phyloP scores from a whole-genome alignment of 441 rosid genomes.

The Pelargonium australe region DNA sequence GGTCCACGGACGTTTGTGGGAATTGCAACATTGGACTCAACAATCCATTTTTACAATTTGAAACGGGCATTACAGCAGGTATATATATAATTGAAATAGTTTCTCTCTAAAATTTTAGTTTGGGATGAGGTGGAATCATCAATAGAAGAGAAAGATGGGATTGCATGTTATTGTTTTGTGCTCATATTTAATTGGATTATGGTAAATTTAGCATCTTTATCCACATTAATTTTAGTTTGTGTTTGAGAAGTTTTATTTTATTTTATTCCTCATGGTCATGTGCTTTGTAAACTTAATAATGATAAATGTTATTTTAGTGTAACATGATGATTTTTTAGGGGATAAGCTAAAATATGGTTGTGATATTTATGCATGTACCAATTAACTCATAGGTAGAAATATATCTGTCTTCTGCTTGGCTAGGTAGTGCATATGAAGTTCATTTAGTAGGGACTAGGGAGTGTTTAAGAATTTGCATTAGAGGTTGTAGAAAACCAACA shows the following conservation, averaged over 20 bases:
- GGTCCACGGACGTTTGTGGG: constrained; percentile 83
- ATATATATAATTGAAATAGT: neutral
- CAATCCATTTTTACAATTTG: constrained; percentile 77
- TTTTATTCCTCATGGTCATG: too few relatives aligned
- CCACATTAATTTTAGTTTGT: neutral
- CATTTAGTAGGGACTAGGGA: too few relatives aligned
- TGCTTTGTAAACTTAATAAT: neutral
- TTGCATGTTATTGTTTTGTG: neutral
- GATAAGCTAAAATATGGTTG: too few relatives aligned
- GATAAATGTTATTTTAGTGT: neutral
- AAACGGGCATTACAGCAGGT: constrained; percentile 62
- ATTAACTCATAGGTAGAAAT: too few relatives aligned
- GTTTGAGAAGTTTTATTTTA: too few relatives aligned
- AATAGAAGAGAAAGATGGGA: neutral
- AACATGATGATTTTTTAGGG: neutral
- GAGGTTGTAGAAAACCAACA: too few relatives aligned
- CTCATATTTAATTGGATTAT: neutral
- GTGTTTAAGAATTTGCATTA: too few relatives aligned
- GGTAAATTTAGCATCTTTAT: neutral
- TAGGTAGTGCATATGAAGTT: too few relatives aligned
- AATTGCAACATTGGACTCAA: constrained; percentile 75
- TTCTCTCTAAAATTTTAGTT: constrained; percentile 16
- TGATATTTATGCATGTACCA: too few relatives aligned
- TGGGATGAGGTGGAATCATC: neutral
- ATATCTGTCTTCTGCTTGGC: too few relatives aligned